A percentile compares a stretch with the other conserved stretches of the same genome.
These are phyloP conservation scores for Crassisporium funariophilum DNA, from an alignment of 768 basidiomycete species.

Conservation along the genomic window DNA sequence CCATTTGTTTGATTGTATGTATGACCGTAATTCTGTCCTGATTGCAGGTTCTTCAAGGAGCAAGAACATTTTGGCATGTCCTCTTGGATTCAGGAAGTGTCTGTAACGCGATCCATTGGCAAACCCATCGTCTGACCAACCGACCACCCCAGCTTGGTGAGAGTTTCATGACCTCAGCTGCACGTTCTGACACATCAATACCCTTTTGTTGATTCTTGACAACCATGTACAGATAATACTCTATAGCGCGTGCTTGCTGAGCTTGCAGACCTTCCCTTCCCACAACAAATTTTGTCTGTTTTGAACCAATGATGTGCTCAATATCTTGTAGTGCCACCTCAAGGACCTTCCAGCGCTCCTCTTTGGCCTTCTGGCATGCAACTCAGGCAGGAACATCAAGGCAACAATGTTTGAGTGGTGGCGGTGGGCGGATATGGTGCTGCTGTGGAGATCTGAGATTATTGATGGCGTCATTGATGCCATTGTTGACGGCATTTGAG, in stretches of 20 bases:
- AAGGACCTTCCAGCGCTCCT: no score
- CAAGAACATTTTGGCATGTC: constrained; percentile 29
- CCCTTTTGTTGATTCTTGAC: constrained; percentile 22
- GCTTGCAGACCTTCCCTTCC: constrained; percentile 1
- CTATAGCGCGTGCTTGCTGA: constrained; percentile 24
- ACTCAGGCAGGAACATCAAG: no score
- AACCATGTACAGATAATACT: constrained; percentile 29
- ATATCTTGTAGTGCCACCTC: no score
- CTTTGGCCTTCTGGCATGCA: no score
- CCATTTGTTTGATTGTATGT: constrained; percentile 37
- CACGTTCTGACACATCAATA: constrained; percentile 27
- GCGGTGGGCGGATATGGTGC: no score
- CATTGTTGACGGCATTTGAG: no score
- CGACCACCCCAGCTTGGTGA: constrained; percentile 28
- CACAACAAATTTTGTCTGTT: no score
- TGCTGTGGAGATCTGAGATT: no score
- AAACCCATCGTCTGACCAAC: constrained; percentile 26
- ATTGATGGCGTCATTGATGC: no score
- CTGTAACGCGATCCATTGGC: constrained; percentile 22
- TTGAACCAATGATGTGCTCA: no score
- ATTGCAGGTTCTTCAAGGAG: constrained; percentile 30
- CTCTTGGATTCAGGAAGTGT: constrained; percentile 27
- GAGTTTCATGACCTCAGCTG: constrained; percentile 34
- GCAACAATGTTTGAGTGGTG: no score
- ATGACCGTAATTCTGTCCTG: constrained; percentile 28